Evolutionary conservation across 495 filamentous ascomycete species (phyloP).

Genomic region (Oleoguttula mirabilis): DNA sequence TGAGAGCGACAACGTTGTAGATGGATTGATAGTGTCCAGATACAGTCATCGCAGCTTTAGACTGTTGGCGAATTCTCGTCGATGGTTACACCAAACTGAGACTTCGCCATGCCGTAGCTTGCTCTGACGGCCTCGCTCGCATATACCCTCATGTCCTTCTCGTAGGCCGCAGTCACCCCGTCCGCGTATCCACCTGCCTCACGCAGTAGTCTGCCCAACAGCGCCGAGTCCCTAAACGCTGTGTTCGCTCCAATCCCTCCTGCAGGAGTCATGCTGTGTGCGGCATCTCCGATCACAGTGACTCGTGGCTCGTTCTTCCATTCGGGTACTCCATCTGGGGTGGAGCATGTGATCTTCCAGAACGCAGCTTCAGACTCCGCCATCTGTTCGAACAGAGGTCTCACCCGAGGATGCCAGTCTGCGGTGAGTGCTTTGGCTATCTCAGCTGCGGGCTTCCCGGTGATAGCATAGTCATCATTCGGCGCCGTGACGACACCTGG

Average conservation of each 20-base stretch:
- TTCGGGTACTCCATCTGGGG: slow-evolving; percentile 36
- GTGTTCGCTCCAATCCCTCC: slow-evolving; percentile 47
- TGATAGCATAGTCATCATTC: slow-evolving; percentile 39
- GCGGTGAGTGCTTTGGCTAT: slow-evolving; percentile 38
- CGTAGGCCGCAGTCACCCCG: slow-evolving; percentile 39
- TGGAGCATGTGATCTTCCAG: slow-evolving; percentile 47
- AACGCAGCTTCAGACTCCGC: slow-evolving; percentile 38
- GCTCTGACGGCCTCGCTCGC: slow-evolving; percentile 36
- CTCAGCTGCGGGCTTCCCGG: slow-evolving; percentile 38
- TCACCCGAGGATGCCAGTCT: slow-evolving; percentile 38
- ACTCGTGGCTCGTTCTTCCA: slow-evolving; percentile 41
- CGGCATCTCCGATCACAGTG: slow-evolving; percentile 50
- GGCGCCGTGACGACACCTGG: slow-evolving; percentile 39
- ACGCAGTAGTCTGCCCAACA: slow-evolving; percentile 35
- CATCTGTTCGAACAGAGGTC: slow-evolving; percentile 42
- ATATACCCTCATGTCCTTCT: slow-evolving; percentile 46
- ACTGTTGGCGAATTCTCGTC: slow-evolving; percentile 19
- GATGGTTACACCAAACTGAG: slow-evolving; percentile 29
- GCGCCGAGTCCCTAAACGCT: slow-evolving; percentile 40
- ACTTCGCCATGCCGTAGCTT: slow-evolving; percentile 35
- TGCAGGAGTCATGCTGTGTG: slow-evolving; percentile 51
- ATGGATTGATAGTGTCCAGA: too few relatives aligned
- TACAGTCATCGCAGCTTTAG: too few relatives aligned
- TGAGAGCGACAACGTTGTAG: too few relatives aligned
- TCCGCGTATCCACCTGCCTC: slow-evolving; percentile 28